Conservation (phyloP, 805 yeast species). For the Millerozyma acaciae region DNA sequence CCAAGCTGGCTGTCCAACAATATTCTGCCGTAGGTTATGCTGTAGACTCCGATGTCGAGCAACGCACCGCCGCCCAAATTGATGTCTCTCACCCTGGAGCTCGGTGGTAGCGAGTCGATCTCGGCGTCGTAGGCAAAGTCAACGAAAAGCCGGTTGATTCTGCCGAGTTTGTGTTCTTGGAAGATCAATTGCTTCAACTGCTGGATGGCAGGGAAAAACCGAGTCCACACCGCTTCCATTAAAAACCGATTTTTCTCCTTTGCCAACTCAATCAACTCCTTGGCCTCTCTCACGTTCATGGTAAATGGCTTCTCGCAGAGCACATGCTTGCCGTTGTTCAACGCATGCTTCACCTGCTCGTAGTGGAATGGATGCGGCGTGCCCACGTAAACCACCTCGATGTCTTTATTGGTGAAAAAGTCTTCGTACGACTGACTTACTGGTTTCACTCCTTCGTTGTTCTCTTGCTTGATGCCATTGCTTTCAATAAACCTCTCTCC, state of each 20-base stretch:
- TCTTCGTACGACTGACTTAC: conserved; percentile 37
- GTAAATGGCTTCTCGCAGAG: conserved; percentile 55
- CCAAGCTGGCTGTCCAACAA: conserved; percentile 34
- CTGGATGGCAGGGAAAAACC: conserved; percentile 46
- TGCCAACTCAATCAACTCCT: conserved; percentile 41
- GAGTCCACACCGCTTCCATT: conserved; percentile 61
- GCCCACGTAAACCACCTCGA: conserved; percentile 52
- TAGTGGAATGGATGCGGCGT: conserved; percentile 53
- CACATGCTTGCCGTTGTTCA: conserved; percentile 46
- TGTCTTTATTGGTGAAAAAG: conserved; percentile 37
- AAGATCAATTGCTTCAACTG: conserved; percentile 33
- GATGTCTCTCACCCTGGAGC: conserved; percentile 40
- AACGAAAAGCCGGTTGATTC: conserved; percentile 37
- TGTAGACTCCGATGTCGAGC: conserved; percentile 53
- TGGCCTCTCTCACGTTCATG: conserved; percentile 43
- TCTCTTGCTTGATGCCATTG: conserved; percentile 12
- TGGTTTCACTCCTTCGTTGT: conserved; percentile 25
- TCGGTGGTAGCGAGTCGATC: conserved; percentile 24
- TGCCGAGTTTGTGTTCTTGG: conserved; percentile 44
- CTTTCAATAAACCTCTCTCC: conserved; percentile 30
- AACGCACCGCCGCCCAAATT: conserved; percentile 54
- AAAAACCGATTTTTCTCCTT: conserved; percentile 39
- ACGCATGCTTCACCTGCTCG: conserved; percentile 40
- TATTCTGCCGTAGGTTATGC: conserved; percentile 43
- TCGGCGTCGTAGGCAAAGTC: conserved; percentile 41